A percentile compares a stretch with the other conserved stretches of the same genome.
Conservation (phyloP, 148 eudicot genomes). For the Amaranthus cruentus region DNA sequence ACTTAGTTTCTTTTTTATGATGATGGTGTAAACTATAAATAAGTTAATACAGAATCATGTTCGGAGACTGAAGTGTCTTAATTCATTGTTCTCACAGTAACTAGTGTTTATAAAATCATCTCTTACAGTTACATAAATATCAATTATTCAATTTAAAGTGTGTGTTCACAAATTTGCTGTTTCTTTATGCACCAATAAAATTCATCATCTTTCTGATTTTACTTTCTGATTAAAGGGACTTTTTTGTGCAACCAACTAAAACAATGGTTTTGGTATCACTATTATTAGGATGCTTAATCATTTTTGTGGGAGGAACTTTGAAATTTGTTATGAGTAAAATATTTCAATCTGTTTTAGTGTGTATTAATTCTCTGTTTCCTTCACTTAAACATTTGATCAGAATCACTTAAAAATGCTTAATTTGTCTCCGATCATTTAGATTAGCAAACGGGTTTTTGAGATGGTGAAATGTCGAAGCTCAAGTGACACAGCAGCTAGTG, state of each 20-base stretch:
- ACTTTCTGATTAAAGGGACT: too few species aligned
- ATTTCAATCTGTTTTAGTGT: not conserved
- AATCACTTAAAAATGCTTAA: not conserved
- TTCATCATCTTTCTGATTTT: not conserved
- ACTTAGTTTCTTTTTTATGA: not conserved
- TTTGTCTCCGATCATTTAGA: constrained; percentile 36
- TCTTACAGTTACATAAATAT: not conserved
- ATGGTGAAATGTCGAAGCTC: constrained; percentile 53
- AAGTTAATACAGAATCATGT: not conserved
- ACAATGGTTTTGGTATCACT: not conserved
- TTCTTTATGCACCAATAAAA: not conserved
- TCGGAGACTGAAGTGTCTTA: not conserved
- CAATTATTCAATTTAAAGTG: not conserved
- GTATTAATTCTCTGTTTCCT: not conserved
- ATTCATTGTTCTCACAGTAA: not conserved
- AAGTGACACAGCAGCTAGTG: constrained; percentile 34
- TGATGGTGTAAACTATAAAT: too few species aligned
- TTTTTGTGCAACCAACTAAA: not conserved
- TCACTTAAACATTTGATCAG: not conserved
- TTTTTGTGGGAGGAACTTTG: not conserved
- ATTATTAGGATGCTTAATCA: not conserved
- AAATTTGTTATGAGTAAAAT: not conserved
- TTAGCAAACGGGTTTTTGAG: constrained; percentile 87
- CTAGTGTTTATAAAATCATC: not conserved
- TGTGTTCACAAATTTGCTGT: not conserved